Evolutionary conservation across 2,329 filamentous ascomycete species (phyloP), one percentile per base, ranked within the genome.

Genomic region (Exophiala aquamarina): DNA sequence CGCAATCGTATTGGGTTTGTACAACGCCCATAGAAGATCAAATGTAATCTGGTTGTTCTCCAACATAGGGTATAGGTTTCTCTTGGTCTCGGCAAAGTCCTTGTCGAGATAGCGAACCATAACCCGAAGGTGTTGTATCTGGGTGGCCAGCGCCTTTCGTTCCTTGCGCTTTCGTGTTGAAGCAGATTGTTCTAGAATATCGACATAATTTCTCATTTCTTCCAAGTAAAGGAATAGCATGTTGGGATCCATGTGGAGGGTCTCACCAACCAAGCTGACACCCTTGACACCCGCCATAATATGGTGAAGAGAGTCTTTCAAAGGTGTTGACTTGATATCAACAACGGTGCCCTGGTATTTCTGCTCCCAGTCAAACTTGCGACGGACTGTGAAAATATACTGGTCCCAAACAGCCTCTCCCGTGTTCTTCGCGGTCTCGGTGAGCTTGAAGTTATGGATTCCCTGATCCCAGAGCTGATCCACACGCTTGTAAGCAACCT

Each of bases 21-120:
- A 94, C 3, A 95, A 70, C 0, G 89, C 89, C 90, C 90, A 95
- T 1, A 94, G 72, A 2, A 94, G 76, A 47, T 95, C 89, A 58
- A 91, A 95, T 0, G 89, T 94, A 37, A 59, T 59, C 36, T 41
- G 49, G 19, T 42, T 44, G 23, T 84, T 86, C 54, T 89, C 80
- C 2, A 95, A 73, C 69, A 95, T 81, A 0, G 89, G 87, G 57
- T 90, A 85, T 0, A 95, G 75, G 2, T 84, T 87, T 66, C 89
- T 88, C 63, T 92, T 91, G 26, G 78, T 83, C 14, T 87, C 77
- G 1, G 82, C 80, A 60, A 89, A 95, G 66, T 95, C 91, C 50
- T 84, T 81, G 57, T 91, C 84, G n/a, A 93, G 73, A 59, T 89
- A 93, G 45, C 81, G 81, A 43, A 90, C 68, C 3, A 94, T 75